Conservation (phyloP, 2,329 filamentous ascomycete species). For the Neopestalotiopsis rosae region DNA sequence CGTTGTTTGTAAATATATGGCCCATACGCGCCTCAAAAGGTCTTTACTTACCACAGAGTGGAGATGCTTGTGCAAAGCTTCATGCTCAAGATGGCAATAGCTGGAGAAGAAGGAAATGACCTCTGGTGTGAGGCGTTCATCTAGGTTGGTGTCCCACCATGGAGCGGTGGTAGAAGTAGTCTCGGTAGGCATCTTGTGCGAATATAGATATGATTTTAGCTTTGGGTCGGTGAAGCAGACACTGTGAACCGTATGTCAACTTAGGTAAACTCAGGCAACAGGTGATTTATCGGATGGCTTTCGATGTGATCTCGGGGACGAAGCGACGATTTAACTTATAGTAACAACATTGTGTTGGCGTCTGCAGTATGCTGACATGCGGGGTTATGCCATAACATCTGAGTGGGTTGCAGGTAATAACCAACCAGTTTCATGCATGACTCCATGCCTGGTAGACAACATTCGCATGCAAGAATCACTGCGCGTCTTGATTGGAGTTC, state of each 20-base stretch:
- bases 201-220: neutral
- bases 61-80: neutral
- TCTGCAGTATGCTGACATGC: neutral
- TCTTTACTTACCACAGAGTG: neutral
- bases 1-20: neutral
- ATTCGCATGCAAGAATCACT: neutral
- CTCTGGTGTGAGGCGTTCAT: neutral
- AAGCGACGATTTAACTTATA: neutral
- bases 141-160: constrained; percentile 10
- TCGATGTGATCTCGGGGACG: neutral
- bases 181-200: neutral
- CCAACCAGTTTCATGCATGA: neutral
- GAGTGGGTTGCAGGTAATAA: neutral
- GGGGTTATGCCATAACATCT: no score
- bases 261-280: neutral
- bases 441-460: neutral
- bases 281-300: neutral
- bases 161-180: neutral
- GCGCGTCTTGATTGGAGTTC: neutral
- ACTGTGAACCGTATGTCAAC: no score
- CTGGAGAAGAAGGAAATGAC: constrained; percentile 6
- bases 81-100: constrained; percentile 6
- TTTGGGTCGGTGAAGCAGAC: neutral
- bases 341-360: neutral
- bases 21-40: neutral